A percentile compares a stretch with the other conserved stretches of the same genome.
These are phyloP conservation scores for Theobroma grandiflorum DNA, from an alignment of 441 rosid genomes.

Conservation along the genomic window DNA sequence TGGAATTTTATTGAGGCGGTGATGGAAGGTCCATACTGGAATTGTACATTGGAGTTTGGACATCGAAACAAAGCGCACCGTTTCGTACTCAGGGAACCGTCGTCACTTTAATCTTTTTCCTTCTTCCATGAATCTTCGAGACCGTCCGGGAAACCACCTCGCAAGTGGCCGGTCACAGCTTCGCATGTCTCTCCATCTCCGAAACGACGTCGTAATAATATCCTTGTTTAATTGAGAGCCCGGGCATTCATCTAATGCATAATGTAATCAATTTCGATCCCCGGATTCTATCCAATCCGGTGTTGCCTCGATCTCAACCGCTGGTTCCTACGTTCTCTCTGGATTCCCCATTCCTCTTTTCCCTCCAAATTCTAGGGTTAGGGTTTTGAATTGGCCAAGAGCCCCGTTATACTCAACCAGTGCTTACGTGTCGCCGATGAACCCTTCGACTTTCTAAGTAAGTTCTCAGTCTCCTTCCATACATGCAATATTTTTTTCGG, in stretches of 20 bases:
- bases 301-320: background rate
- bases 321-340: background rate
- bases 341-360: background rate
- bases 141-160: too few species aligned
- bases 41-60: too few species aligned
- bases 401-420: background rate
- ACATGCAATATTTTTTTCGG: background rate
- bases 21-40: too few species aligned
- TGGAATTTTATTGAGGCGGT: too few species aligned
- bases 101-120: too few species aligned
- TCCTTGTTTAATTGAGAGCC: background rate
- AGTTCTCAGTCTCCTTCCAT: background rate
- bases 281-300: background rate
- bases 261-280: background rate
- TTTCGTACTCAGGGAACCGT: too few species aligned
- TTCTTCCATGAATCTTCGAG: too few species aligned
- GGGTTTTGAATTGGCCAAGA: constrained; percentile 11
- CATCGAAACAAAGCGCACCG: too few species aligned
- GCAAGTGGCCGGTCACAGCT: background rate
- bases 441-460: background rate
- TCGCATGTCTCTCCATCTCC: background rate
- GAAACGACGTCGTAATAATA: background rate
- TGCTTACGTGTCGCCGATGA: constrained; percentile 3
- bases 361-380: background rate
- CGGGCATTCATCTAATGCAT: background rate